These are phyloP conservation scores for Suillus luteus DNA, from an alignment of 768 basidiomycete genomes.

Conservation along the genomic window DNA sequence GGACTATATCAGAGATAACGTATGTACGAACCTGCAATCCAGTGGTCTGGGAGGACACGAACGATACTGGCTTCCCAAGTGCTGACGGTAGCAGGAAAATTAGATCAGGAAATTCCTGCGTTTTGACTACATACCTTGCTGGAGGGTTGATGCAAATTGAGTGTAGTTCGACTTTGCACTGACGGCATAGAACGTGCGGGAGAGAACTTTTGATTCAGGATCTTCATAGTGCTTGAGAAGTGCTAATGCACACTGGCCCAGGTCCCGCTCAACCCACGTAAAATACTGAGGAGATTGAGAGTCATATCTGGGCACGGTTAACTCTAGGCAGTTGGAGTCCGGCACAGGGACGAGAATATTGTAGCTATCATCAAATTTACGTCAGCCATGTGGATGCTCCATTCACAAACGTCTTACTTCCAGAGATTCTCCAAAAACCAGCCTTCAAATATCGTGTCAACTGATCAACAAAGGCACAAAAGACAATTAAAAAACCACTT, in stretches of 20 bases:
- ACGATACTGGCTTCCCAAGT: conserved; percentile 31
- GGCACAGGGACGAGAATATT: conserved; percentile 14
- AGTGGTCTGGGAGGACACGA: conserved; percentile 16
- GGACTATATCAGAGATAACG: neutral
- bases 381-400: neutral
- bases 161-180: conserved; percentile 25
- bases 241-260: conserved; percentile 26
- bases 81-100: conserved; percentile 14
- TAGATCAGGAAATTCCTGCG: neutral
- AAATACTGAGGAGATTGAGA: conserved; percentile 22
- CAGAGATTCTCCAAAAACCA: conserved; percentile 30
- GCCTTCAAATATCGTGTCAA: conserved; percentile 13
- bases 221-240: conserved; percentile 28
- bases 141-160: conserved; percentile 18
- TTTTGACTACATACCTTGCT: conserved; percentile 17
- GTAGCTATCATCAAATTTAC: conserved; percentile 6
- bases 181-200: conserved; percentile 27
- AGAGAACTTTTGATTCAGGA: conserved; percentile 22
- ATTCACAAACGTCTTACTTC: conserved; percentile 16
- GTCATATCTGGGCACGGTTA: conserved; percentile 24
- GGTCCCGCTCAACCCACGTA: conserved; percentile 27
- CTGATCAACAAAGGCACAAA: neutral
- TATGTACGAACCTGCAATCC: conserved; percentile 24
- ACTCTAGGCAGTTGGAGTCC: conserved; percentile 20
- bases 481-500: neutral